phyloP scores from a whole-genome alignment of 2,329 filamentous ascomycete genomes.

The Rhytidhysteron rufulum region DNA sequence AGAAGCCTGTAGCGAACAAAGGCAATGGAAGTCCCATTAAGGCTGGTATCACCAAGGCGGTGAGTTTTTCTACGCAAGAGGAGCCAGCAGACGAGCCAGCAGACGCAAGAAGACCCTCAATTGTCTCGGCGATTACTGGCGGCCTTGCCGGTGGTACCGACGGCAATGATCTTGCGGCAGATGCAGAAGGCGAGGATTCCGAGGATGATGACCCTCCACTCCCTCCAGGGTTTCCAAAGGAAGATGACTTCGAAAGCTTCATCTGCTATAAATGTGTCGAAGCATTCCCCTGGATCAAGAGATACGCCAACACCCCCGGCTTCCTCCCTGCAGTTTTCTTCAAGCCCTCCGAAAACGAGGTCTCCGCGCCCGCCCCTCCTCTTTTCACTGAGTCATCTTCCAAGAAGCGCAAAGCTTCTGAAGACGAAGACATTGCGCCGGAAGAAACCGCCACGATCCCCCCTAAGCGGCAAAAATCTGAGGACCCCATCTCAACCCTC shows the following conservation, averaged over 20 bases:
- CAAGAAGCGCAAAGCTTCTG: constrained; percentile 46
- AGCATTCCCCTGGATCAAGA: constrained; percentile 85
- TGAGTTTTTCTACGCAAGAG: constrained; percentile 11
- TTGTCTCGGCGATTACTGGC: constrained; percentile 16
- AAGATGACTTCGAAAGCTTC: constrained; percentile 85
- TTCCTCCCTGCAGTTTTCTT: constrained; percentile 72
- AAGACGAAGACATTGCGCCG: constrained; percentile 29
- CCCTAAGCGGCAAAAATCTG: constrained; percentile 34
- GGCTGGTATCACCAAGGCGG: constrained; percentile 11
- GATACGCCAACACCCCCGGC: constrained; percentile 73
- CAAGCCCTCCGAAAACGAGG: constrained; percentile 18
- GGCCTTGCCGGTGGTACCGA: constrained; percentile 23
- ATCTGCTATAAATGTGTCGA: constrained; percentile 93
- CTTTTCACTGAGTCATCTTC: constrained; percentile 21
- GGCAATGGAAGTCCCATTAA: constrained; percentile 6
- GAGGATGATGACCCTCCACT: constrained; percentile 58
- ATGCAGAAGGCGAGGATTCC: constrained; percentile 50
- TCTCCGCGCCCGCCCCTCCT: constrained; percentile 7
- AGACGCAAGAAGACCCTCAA: constrained; percentile 10
- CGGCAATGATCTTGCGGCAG: constrained; percentile 35
- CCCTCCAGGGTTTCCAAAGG: constrained; percentile 80
- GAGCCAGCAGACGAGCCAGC: constrained; percentile 9
- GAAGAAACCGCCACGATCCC: constrained; percentile 10
- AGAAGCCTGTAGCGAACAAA: constrained; percentile 19
- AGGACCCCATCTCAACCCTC: constrained; percentile 22